Evolutionary conservation across 163 green algal genomes (phyloP).

Genomic region (Volvox carteri): DNA sequence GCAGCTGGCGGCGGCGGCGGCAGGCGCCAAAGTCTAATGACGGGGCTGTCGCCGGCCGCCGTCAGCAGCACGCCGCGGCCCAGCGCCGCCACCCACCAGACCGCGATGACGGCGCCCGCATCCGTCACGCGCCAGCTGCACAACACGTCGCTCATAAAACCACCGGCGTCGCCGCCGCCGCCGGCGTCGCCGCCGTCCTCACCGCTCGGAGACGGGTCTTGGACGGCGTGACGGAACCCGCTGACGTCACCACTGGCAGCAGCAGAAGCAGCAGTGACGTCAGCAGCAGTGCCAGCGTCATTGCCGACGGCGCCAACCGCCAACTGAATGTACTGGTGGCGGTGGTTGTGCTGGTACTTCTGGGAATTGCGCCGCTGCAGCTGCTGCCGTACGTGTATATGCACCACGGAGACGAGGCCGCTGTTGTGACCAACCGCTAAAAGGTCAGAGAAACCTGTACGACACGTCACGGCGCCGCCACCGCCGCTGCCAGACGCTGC

Average conservation of each 20-base stretch:
- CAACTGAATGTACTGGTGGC: too few relatives aligned
- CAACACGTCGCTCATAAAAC: not conserved
- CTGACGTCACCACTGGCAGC: not conserved
- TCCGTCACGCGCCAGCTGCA: constrained; percentile 19
- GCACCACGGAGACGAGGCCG: not conserved
- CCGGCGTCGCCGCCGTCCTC: not conserved
- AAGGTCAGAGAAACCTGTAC: not conserved
- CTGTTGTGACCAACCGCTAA: constrained; percentile 35
- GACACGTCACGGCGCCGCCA: too few relatives aligned
- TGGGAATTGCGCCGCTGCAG: not conserved
- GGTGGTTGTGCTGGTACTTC: too few relatives aligned
- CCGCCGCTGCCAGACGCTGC: too few relatives aligned
- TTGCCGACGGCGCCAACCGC: too few relatives aligned
- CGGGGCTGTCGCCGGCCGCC: not conserved
- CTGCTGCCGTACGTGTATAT: too few relatives aligned
- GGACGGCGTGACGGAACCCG: too few relatives aligned
- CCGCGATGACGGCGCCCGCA: constrained; percentile 10
- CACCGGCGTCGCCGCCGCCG: not conserved
- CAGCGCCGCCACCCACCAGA: constrained; percentile 31
- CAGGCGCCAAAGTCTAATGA: constrained; percentile 32
- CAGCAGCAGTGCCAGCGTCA: not conserved
- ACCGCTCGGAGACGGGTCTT: too few relatives aligned
- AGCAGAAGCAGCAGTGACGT: not conserved
- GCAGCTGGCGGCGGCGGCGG: too few relatives aligned
- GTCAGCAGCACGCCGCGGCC: constrained; percentile 26